These are phyloP conservation scores for Gossypium schwendimanii DNA, from an alignment of 441 rosid species.

Conservation along the genomic window DNA sequence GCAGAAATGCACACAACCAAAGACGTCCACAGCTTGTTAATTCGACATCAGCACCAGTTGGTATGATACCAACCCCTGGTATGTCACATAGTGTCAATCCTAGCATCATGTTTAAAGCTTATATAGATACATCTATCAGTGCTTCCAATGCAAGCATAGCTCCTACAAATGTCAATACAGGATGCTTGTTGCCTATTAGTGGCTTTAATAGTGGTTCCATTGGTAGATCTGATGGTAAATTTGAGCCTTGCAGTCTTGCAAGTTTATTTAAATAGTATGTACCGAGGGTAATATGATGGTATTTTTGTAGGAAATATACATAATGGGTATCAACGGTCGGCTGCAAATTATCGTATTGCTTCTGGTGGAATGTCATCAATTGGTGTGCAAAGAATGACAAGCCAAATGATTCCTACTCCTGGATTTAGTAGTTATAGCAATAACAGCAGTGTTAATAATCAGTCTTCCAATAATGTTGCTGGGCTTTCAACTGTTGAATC, in stretches of 20 bases:
- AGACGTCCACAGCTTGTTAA: constrained; percentile 47
- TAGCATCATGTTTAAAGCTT: constrained; percentile 51
- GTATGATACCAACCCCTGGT: constrained; percentile 98
- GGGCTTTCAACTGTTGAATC: constrained; percentile 67
- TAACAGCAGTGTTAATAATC: constrained; percentile 30
- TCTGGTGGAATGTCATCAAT: constrained; percentile 76
- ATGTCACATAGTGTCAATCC: constrained; percentile 69
- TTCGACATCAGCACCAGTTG: constrained; percentile 42
- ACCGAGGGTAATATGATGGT: not conserved
- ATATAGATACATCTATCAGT: constrained; percentile 58
- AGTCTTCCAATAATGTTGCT: constrained; percentile 41
- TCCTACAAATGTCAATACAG: constrained; percentile 45
- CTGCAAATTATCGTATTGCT: constrained; percentile 58
- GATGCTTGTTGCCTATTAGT: constrained; percentile 47
- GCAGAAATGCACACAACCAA: constrained; percentile 45
- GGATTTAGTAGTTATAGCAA: constrained; percentile 51
- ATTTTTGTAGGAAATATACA: constrained; percentile 53
- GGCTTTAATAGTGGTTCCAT: constrained; percentile 52
- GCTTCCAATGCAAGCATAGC: constrained; percentile 46
- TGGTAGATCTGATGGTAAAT: constrained; percentile 40
- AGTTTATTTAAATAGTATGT: constrained; percentile 7
- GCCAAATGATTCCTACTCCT: constrained; percentile 96
- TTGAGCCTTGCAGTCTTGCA: not conserved
- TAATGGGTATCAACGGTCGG: constrained; percentile 78
- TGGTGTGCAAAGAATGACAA: constrained; percentile 57